Base-by-base conservation (phyloP, 148 eudicot genomes). In the Drosera capensis region DNA sequence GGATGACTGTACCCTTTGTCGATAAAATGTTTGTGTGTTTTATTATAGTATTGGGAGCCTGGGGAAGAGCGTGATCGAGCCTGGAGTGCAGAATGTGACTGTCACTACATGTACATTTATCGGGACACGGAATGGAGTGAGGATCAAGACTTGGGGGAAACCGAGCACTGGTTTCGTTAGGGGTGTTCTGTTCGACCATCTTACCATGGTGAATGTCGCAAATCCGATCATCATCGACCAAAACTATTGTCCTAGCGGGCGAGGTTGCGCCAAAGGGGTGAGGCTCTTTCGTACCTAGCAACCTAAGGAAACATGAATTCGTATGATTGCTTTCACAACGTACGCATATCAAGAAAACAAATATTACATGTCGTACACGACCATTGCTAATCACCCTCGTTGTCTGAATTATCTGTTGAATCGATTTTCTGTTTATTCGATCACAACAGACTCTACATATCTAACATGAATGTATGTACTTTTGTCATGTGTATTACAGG, bases 141-240 rank as follows among this genome's bases (percentile, higher is more conserved):
- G 86, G 56, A 66, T 79, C 31, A 79, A 74, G 48, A 46, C 81
- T 23, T 79, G 86, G 61, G 66, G 54, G 6, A 52, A 66, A 29
- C 58, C 66, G 1, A 69, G 74, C 24, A 43, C 40, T 25, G 51
- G 70, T 20, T 69, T 51, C 28, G 77, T 72, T 3, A 65, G 28
- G 17, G 43, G 63, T 21, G 53, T 78, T 1, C 28, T 57, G 0
- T 79, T 67, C 47, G 56, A 59, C 1, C 67, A 79, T 21, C 16
- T 71, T 0, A 8, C 65, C 11, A 79, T 79, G 86, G 43, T 23
- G 3, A 52, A 71, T 18, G 86, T 74, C 3, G 60, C 39, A n/a
- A 57, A 68, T 19, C 86, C 81, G 14, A 60, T 79, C 8, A 55
- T 74, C 52, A 68, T 75, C 25, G 75, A 74, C 36, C 86, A 79